Percentiles rank a stretch among this genome's conserved stretches.
phyloP scores from a whole-genome alignment of 805 yeast genomes.

The Saccharomycopsis fodiens region DNA sequence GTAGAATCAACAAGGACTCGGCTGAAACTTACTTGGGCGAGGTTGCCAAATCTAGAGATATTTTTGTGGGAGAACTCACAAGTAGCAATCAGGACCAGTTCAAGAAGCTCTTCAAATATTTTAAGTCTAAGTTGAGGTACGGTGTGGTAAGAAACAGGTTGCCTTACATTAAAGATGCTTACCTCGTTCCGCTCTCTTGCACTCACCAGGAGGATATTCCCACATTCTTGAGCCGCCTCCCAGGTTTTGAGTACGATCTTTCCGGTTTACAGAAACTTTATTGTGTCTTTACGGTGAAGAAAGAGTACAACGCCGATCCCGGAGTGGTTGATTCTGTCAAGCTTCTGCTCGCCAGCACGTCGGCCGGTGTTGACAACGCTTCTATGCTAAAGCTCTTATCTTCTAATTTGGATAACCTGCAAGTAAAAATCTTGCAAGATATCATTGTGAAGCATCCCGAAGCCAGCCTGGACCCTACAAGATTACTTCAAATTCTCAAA shows the following conservation, averaged over 20 bases:
- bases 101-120: conserved; percentile 4
- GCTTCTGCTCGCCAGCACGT: not conserved
- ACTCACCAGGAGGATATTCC: conserved; percentile 3
- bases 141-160: conserved; percentile 5
- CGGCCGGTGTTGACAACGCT: not conserved
- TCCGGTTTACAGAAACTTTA: conserved; percentile 1
- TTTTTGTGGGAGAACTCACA: conserved; percentile 41
- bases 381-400: not conserved
- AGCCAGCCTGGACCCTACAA: not conserved
- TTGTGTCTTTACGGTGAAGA: conserved; percentile 13
- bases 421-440: not conserved
- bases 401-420: not conserved
- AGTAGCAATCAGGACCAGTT: not conserved
- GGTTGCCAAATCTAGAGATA: conserved; percentile 40
- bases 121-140: conserved; percentile 1
- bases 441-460: not conserved
- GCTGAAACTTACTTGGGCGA: conserved; percentile 53
- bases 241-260: not conserved
- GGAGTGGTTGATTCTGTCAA: not conserved
- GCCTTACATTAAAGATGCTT: conserved; percentile 7
- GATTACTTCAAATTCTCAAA: not conserved
- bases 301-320: not conserved
- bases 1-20: conserved; percentile 45
- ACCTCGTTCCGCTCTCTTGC: conserved; percentile 4
- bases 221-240: conserved; percentile 1